Percentiles rank a stretch among this genome's conserved stretches.
Evolutionary conservation across 345 rosid genomes (phyloP).

Genomic region (Sisymbrium irio): DNA sequence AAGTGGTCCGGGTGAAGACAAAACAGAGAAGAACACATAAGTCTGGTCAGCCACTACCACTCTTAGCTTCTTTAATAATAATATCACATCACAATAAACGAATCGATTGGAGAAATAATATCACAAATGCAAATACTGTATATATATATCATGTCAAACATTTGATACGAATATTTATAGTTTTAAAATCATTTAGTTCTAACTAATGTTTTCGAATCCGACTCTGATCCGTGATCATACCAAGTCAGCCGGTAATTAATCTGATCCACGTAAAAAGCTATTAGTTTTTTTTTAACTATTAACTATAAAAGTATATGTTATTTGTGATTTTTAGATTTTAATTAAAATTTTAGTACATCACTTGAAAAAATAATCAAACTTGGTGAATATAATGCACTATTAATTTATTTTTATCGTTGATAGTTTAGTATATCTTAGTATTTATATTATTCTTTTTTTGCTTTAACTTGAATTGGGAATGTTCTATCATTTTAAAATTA

Average conservation of each 20-base stretch:
- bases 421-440: not conserved
- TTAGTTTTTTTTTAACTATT: too few species aligned
- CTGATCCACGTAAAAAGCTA: too few species aligned
- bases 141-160: not conserved
- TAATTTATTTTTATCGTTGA: not conserved
- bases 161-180: not conserved
- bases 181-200: too few species aligned
- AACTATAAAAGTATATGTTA: not conserved
- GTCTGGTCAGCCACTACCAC: not conserved
- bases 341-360: not conserved
- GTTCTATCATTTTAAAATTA: not conserved
- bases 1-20: conserved; percentile 7
- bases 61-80: not conserved
- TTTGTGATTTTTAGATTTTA: not conserved
- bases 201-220: too few species aligned
- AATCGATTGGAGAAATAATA: not conserved
- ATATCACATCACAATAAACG: not conserved
- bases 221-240: too few species aligned
- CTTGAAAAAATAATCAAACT: not conserved
- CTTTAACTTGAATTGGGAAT: not conserved
- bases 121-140: not conserved
- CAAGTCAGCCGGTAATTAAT: too few species aligned
- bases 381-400: not conserved
- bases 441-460: not conserved
- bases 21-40: conserved; percentile 4